phyloP scores from a whole-genome alignment of 1,284 basidiomycete genomes.

The Fomes fomentarius region DNA sequence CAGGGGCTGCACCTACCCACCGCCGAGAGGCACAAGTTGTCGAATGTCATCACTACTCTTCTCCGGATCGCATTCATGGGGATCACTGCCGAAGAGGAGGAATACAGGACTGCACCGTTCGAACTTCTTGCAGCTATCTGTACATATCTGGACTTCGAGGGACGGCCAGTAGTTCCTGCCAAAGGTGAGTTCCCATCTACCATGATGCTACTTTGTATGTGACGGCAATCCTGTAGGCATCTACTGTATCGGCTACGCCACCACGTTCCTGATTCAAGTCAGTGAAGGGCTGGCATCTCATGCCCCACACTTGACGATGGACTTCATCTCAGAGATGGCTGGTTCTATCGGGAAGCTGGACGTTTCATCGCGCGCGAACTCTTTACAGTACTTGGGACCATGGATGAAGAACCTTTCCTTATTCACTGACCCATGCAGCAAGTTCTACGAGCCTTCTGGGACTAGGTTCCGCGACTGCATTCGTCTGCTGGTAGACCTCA shows the following conservation, averaged over 20 bases:
- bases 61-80: conserved; percentile 83
- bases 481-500: conserved; percentile 75
- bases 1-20: conserved; percentile 58
- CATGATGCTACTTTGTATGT: conserved; percentile 16
- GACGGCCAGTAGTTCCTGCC: conserved; percentile 64
- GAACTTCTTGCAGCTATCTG: conserved; percentile 80
- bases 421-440: conserved; percentile 72
- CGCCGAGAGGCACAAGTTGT: conserved; percentile 73
- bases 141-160: conserved; percentile 77
- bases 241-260: conserved; percentile 74
- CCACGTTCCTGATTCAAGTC: conserved; percentile 63
- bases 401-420: conserved; percentile 83
- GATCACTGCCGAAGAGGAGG: conserved; percentile 72
- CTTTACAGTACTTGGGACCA: conserved; percentile 80
- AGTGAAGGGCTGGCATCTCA: conserved; percentile 76
- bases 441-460: conserved; percentile 69
- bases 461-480: conserved; percentile 79
- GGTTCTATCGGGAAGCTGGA: conserved; percentile 60
- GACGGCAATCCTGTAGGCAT: conserved; percentile 47
- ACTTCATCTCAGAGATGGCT: conserved; percentile 85
- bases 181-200: conserved; percentile 55
- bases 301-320: conserved; percentile 80
- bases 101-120: conserved; percentile 77
- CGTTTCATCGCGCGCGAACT: conserved; percentile 63
- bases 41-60: conserved; percentile 82